A percentile compares a stretch with the other conserved stretches of the same genome.
phyloP scores from a whole-genome alignment of 441 rosid genomes.

The Syzygium syzygioides region DNA sequence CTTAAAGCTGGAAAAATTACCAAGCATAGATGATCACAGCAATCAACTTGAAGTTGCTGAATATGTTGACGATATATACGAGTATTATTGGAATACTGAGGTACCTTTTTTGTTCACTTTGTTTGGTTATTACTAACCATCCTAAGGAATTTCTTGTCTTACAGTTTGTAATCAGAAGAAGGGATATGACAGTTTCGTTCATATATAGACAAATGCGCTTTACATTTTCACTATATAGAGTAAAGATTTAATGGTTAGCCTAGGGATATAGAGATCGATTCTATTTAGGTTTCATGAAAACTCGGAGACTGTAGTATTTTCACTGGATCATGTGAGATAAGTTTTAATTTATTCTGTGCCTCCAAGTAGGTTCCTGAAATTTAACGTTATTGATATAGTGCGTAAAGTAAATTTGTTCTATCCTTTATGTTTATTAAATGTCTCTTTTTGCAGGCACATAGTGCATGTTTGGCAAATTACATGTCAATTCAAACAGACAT shows the following conservation, averaged over 20 bases:
- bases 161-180: not conserved
- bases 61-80: slow-evolving; percentile 88
- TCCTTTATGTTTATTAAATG: not conserved
- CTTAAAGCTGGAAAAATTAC: slow-evolving; percentile 37
- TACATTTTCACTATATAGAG: not conserved
- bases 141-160: not conserved
- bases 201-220: not conserved
- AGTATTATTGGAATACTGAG: slow-evolving; percentile 85
- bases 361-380: not conserved
- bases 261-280: not conserved
- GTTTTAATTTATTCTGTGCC: not conserved
- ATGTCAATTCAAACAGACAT: slow-evolving; percentile 53
- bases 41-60: slow-evolving; percentile 94
- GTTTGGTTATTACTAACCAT: not conserved
- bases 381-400: not conserved
- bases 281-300: not conserved
- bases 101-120: slow-evolving; percentile 27
- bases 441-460: slow-evolving; percentile 38
- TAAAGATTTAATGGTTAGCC: not conserved
- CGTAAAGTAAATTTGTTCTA: not conserved
- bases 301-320: not conserved
- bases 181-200: not conserved
- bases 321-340: not conserved
- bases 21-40: slow-evolving; percentile 62
- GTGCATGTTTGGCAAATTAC: slow-evolving; percentile 46